A percentile compares a stretch with the other conserved stretches of the same genome.
These are phyloP conservation scores for Pholiota conissans DNA, from an alignment of 768 basidiomycete genomes.

Conservation along the genomic window DNA sequence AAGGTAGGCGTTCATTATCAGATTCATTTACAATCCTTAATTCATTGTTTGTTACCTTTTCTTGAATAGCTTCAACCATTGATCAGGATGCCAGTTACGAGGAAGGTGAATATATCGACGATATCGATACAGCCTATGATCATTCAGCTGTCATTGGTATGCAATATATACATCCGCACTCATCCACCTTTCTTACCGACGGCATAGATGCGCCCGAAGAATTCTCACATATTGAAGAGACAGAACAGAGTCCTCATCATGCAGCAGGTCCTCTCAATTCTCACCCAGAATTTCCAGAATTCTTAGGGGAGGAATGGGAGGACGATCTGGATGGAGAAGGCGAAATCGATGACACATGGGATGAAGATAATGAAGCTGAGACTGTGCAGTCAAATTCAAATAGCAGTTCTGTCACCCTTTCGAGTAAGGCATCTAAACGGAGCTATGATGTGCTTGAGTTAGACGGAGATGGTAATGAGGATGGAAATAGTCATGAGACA, in stretches of 20 bases:
- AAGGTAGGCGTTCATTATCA: background rate
- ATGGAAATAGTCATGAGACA: slow-evolving; percentile 29
- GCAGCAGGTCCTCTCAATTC: background rate
- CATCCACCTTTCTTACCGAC: too few relatives aligned
- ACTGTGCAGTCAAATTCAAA: slow-evolving; percentile 46
- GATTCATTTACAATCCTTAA: background rate
- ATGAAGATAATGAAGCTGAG: slow-evolving; percentile 39
- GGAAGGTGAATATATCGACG: background rate
- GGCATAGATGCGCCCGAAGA: background rate
- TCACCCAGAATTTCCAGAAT: background rate
- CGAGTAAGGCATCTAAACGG: slow-evolving; percentile 61
- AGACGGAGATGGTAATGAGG: slow-evolving; percentile 33
- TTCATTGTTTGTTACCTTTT: background rate
- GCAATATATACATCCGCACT: background rate
- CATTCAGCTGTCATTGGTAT: background rate
- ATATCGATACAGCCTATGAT: background rate
- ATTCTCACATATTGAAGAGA: slow-evolving; percentile 1
- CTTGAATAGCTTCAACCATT: background rate
- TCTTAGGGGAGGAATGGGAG: slow-evolving; percentile 13
- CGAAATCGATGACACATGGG: slow-evolving; percentile 29
- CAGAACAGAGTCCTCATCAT: background rate
- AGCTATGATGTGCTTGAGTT: slow-evolving; percentile 46
- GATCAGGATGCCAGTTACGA: background rate
- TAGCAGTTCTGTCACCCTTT: slow-evolving; percentile 55
- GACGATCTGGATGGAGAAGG: slow-evolving; percentile 12